These are phyloP conservation scores for Cercospora brassicicola DNA, from an alignment of 2,329 filamentous ascomycete genomes.

Conservation along the genomic window DNA sequence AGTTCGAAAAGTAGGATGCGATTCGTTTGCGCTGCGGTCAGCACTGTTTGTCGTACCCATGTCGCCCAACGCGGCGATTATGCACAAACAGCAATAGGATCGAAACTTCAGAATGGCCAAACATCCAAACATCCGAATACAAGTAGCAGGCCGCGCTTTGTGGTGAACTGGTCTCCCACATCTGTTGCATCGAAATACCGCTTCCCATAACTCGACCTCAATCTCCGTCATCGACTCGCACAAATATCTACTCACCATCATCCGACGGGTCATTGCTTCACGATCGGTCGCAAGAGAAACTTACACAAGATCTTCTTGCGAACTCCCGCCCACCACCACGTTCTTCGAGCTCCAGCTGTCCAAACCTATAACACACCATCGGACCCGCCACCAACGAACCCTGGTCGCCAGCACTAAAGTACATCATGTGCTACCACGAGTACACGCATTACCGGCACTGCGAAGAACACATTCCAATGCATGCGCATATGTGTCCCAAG, in stretches of 20 bases:
- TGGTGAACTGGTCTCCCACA: not conserved
- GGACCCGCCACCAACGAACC: not conserved
- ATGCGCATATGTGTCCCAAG: constrained; percentile 37
- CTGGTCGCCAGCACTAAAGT: not conserved
- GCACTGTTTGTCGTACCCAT: constrained; percentile 16
- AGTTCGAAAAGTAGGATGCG: not conserved
- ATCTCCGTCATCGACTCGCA: not conserved
- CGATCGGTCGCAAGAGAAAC: not conserved
- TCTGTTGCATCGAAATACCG: not conserved
- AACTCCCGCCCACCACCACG: not conserved
- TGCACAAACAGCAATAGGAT: constrained; percentile 15
- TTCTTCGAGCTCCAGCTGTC: not conserved
- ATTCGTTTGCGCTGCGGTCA: constrained; percentile 8
- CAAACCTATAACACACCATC: not conserved
- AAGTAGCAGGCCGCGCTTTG: constrained; percentile 9
- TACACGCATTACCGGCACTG: constrained; percentile 38
- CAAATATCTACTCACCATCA: not conserved
- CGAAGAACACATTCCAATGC: constrained; percentile 33
- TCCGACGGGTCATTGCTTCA: not conserved
- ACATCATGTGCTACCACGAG: constrained; percentile 37
- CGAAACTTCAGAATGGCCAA: constrained; percentile 7
- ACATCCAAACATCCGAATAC: constrained; percentile 19
- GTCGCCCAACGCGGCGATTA: constrained; percentile 13
- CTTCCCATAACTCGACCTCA: not conserved
- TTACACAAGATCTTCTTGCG: not conserved